These are phyloP conservation scores for Pholiota conissans DNA, from an alignment of 768 basidiomycete genomes.

Conservation along the genomic window DNA sequence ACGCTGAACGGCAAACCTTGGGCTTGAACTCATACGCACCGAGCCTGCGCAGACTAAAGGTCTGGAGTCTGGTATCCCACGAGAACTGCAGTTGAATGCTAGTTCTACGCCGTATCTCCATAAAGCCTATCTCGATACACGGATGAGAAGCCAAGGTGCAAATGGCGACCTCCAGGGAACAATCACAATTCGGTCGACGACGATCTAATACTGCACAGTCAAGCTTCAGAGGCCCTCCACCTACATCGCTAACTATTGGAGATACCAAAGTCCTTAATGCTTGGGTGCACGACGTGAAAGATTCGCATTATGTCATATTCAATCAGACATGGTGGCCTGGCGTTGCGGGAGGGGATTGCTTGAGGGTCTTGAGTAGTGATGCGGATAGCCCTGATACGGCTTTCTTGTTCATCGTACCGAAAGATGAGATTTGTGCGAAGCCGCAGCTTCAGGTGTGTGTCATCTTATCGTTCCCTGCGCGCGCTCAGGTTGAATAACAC, in stretches of 20 bases:
- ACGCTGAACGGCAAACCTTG: background rate
- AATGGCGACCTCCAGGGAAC: conserved; percentile 64
- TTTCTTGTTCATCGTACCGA: conserved; percentile 67
- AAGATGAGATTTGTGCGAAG: conserved; percentile 59
- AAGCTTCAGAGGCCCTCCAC: conserved; percentile 46
- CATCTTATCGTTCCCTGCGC: background rate
- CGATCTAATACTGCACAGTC: conserved; percentile 80
- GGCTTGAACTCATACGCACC: no score
- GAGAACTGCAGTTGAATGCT: conserved; percentile 3
- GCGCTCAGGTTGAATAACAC: background rate
- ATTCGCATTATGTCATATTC: conserved; percentile 58
- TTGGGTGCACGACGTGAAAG: conserved; percentile 76
- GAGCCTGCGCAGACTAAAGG: background rate
- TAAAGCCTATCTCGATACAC: background rate
- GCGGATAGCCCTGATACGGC: conserved; percentile 37
- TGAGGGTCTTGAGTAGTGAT: conserved; percentile 50
- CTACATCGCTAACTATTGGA: conserved; percentile 48
- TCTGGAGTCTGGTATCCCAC: no score
- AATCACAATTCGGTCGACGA: conserved; percentile 65
- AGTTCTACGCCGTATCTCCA: background rate
- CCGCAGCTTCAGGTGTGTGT: conserved; percentile 63
- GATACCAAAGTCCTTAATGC: conserved; percentile 63
- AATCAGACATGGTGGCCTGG: conserved; percentile 81
- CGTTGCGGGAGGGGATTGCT: conserved; percentile 71
- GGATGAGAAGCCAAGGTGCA: conserved; percentile 1